A percentile compares a stretch with the other conserved stretches of the same genome.
phyloP scores from a whole-genome alignment of 2,329 filamentous ascomycete species.

The Pseudogymnoascus sp. region DNA sequence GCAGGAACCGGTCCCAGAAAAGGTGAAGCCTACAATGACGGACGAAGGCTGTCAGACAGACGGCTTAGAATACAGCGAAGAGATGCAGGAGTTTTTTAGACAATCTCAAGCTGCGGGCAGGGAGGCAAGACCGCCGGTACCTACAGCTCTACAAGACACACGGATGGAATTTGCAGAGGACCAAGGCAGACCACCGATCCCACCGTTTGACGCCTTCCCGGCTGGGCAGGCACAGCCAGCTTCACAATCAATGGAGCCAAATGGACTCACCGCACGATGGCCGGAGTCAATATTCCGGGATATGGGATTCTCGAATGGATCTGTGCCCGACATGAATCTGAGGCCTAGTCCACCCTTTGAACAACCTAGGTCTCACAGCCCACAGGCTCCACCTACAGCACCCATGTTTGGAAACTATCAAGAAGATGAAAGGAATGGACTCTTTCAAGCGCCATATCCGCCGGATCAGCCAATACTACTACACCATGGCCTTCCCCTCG shows the following conservation, averaged over 20 bases:
- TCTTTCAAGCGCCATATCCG: background rate
- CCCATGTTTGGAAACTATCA: background rate
- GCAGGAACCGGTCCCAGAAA: background rate
- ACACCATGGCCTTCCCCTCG: background rate
- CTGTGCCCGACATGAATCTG: background rate
- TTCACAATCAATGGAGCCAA: background rate
- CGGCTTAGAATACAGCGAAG: conserved; percentile 28
- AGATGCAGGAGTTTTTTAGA: conserved; percentile 14
- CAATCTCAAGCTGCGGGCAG: conserved; percentile 23
- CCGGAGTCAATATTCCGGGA: conserved; percentile 2
- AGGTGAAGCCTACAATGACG: conserved; percentile 27
- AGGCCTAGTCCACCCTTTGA: background rate
- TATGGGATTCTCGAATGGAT: conserved; percentile 5
- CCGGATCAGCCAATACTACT: background rate
- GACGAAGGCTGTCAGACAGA: conserved; percentile 39
- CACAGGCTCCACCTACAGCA: background rate
- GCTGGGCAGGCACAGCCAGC: background rate
- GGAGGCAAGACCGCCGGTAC: background rate
- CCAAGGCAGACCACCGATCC: background rate
- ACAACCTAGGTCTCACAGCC: background rate
- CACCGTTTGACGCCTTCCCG: background rate
- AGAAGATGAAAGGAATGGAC: background rate
- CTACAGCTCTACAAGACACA: conserved; percentile 19
- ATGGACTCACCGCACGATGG: background rate
- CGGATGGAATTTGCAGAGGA: conserved; percentile 2